A percentile compares a stretch with the other conserved stretches of the same genome.
Evolutionary conservation across 805 yeast species (phyloP).

Genomic region (Wickerhamomyces ciferrii): DNA sequence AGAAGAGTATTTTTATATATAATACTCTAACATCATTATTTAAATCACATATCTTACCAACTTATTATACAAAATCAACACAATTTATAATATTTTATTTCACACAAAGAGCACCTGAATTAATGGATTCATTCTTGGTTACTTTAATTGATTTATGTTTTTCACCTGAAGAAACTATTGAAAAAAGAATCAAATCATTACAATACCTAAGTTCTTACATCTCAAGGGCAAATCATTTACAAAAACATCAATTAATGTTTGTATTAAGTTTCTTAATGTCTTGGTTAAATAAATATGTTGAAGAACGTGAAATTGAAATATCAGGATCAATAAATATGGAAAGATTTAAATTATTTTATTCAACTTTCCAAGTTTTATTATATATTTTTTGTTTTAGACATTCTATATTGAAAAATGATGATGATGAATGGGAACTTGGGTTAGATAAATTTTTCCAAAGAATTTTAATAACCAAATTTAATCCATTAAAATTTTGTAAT

Average conservation of each 20-base stretch:
- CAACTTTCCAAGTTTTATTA: constrained; percentile 84
- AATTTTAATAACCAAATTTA: constrained; percentile 80
- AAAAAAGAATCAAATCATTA: constrained; percentile 80
- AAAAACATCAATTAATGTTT: constrained; percentile 69
- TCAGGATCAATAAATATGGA: constrained; percentile 74
- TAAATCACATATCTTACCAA: constrained; percentile 79
- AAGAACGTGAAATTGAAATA: constrained; percentile 83
- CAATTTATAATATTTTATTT: constrained; percentile 81
- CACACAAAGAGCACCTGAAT: constrained; percentile 75
- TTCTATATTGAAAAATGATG: constrained; percentile 40
- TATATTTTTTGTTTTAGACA: constrained; percentile 92
- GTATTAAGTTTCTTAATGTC: constrained; percentile 77
- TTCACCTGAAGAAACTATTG: constrained; percentile 59
- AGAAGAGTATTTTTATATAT: constrained; percentile 57
- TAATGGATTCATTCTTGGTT: constrained; percentile 81
- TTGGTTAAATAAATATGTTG: constrained; percentile 79
- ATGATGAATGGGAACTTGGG: constrained; percentile 66
- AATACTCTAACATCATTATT: constrained; percentile 73
- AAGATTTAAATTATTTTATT: constrained; percentile 81
- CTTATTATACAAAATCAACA: constrained; percentile 84
- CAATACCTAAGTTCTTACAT: constrained; percentile 89
- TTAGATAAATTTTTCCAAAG: constrained; percentile 85
- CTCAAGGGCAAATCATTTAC: constrained; percentile 75
- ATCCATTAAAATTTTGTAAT: constrained; percentile 89
- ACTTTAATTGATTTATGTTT: constrained; percentile 80